Evolutionary conservation across 73 alveolate species (phyloP).

Genomic region (Breviolum minutum): DNA sequence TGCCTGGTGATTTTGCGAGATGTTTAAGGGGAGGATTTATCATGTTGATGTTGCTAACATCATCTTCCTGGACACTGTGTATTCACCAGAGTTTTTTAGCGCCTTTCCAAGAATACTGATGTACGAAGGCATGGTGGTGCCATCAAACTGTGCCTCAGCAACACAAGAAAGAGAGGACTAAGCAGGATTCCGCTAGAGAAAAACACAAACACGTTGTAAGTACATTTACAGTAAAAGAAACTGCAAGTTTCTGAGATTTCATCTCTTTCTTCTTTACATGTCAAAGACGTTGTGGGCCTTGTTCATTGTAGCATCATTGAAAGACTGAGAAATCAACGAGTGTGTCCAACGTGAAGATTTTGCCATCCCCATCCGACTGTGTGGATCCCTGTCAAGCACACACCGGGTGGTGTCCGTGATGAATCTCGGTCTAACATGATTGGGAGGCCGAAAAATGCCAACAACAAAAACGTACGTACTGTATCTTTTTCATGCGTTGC

Average conservation of each 20-base stretch:
- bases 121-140: slow-evolving; percentile 80
- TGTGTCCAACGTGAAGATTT: slow-evolving; percentile 4
- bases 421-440: too few relatives aligned
- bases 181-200: too few relatives aligned
- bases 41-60: too few relatives aligned
- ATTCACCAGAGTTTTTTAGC: background rate
- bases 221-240: too few relatives aligned
- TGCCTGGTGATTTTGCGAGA: background rate
- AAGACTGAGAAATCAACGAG: background rate
- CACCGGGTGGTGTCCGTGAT: too few relatives aligned
- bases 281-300: background rate
- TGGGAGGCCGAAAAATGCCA: too few relatives aligned
- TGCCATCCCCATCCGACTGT: background rate
- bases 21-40: background rate
- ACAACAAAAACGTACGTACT: too few relatives aligned
- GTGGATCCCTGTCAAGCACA: background rate
- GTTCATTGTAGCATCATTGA: background rate
- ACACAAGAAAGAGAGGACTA: background rate
- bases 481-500: too few relatives aligned
- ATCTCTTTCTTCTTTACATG: too few relatives aligned
- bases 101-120: slow-evolving; percentile 73
- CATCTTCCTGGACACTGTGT: too few relatives aligned
- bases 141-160: slow-evolving; percentile 75
- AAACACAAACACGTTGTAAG: too few relatives aligned
- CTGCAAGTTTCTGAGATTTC: too few relatives aligned